phyloP scores from a whole-genome alignment of 2,329 filamentous ascomycete genomes.

The Rosellinia necatrix region DNA sequence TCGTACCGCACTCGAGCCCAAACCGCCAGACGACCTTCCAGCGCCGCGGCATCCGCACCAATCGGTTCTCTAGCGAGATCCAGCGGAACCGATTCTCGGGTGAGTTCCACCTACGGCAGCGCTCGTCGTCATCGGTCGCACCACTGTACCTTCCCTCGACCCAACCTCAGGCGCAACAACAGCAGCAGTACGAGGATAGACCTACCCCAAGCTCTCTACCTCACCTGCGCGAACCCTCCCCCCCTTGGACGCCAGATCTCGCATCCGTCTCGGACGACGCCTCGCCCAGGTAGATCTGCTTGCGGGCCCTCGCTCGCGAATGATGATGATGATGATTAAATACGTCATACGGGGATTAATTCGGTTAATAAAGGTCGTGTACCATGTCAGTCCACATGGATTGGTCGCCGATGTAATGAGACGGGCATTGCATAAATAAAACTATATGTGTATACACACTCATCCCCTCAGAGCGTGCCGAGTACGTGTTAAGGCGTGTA shows the following conservation, averaged over 20 bases:
- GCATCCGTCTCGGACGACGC: constrained; percentile 22
- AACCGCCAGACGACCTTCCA: constrained; percentile 18
- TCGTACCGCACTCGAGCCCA: constrained; percentile 18
- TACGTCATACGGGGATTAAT: too few species aligned
- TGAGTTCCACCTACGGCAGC: constrained; percentile 26
- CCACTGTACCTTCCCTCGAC: constrained; percentile 25
- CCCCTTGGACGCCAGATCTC: constrained; percentile 24
- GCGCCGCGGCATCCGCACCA: constrained; percentile 20
- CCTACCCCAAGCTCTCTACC: neutral
- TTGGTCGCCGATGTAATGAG: too few species aligned
- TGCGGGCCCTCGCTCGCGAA: too few species aligned
- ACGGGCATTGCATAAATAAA: too few species aligned
- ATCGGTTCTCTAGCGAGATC: constrained; percentile 25
- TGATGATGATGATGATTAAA: too few species aligned
- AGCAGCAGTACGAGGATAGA: neutral
- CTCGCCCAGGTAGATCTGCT: constrained; percentile 1
- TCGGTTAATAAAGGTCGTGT: too few species aligned
- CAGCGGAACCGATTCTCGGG: constrained; percentile 23
- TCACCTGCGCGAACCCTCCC: constrained; percentile 24
- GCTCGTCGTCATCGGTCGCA: constrained; percentile 24
- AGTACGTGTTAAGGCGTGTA: too few species aligned
- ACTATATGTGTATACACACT: too few species aligned
- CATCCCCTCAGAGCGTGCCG: too few species aligned
- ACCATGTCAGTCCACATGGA: too few species aligned
- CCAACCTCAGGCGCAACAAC: constrained; percentile 12